These are phyloP conservation scores for Leucogyrophana mollusca DNA, from an alignment of 768 basidiomycete genomes.

Conservation along the genomic window DNA sequence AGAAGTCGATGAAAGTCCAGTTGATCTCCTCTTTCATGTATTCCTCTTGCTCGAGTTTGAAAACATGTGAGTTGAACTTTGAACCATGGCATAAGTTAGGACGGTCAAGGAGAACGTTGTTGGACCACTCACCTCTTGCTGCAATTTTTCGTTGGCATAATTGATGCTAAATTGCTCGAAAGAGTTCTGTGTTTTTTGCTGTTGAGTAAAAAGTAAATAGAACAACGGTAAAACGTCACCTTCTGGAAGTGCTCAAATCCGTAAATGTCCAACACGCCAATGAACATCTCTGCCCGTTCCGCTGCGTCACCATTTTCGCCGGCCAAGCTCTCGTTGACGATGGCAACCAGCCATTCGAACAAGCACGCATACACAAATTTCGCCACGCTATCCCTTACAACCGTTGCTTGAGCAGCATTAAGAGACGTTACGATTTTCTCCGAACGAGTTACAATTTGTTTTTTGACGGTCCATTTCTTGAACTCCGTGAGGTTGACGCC, in stretches of 20 bases:
- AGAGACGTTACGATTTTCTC: slow-evolving; percentile 94
- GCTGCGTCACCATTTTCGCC: slow-evolving; percentile 94
- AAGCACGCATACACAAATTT: slow-evolving; percentile 99
- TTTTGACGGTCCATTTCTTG: slow-evolving; percentile 99
- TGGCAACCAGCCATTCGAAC: slow-evolving; percentile 97
- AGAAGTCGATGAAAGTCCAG: slow-evolving; percentile 99
- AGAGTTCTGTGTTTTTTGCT: slow-evolving; percentile 56
- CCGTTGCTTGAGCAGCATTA: slow-evolving; percentile 84
- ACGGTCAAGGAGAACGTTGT: slow-evolving; percentile 2
- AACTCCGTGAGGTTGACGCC: slow-evolving; percentile 90
- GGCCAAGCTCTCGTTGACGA: slow-evolving; percentile 94
- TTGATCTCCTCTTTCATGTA: slow-evolving; percentile 98
- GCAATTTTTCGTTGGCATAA: slow-evolving; percentile 97
- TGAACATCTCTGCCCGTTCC: slow-evolving; percentile 94
- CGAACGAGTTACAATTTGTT: slow-evolving; percentile 89
- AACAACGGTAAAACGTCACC: slow-evolving; percentile 36
- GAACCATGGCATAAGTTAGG: slow-evolving; percentile 14
- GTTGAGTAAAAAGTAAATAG: slow-evolving; percentile 1
- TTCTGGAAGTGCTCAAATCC: slow-evolving; percentile 98
- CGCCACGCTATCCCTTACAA: slow-evolving; percentile 94
- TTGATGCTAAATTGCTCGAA: slow-evolving; percentile 99
- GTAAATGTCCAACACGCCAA: slow-evolving; percentile 97
- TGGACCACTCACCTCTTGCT: slow-evolving; percentile 78
- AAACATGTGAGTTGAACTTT: slow-evolving; percentile 98
- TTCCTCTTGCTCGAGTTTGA: slow-evolving; percentile 99